phyloP scores from a whole-genome alignment of 108 stramenopile species.

The Pseudonitzschia pungens region DNA sequence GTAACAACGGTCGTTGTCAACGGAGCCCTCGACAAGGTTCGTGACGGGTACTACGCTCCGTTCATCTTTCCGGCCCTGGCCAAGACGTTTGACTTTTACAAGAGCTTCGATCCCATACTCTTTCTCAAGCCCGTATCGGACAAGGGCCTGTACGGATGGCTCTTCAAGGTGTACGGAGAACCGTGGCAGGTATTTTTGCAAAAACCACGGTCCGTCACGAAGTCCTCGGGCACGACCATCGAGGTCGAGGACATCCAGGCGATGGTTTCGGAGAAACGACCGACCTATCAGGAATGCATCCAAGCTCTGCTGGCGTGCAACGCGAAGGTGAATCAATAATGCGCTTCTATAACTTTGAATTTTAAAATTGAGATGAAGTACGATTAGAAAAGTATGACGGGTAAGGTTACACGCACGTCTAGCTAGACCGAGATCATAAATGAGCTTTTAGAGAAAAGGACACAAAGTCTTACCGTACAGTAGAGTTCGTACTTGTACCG shows the following conservation, averaged over 20 bases:
- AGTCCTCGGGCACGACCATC: neutral
- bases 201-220: conserved; percentile 18
- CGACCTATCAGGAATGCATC: conserved; percentile 38
- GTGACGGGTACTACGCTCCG: conserved; percentile 77
- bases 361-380: no score
- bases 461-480: no score
- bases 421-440: no score
- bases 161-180: conserved; percentile 76
- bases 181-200: conserved; percentile 81
- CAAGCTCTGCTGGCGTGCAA: conserved; percentile 30
- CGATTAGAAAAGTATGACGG: no score
- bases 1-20: conserved; percentile 68
- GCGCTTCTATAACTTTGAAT: no score
- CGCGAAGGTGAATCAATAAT: neutral
- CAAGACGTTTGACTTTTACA: conserved; percentile 70
- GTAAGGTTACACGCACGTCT: no score
- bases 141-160: conserved; percentile 72
- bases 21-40: conserved; percentile 87
- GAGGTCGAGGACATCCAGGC: conserved; percentile 38
- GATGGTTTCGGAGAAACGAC: conserved; percentile 27
- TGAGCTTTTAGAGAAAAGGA: no score
- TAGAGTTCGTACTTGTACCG: no score
- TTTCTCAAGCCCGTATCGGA: conserved; percentile 74
- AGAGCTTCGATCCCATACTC: conserved; percentile 61
- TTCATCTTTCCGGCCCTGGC: conserved; percentile 84